Evolutionary conservation across 345 rosid genomes (phyloP), one percentile per base, ranked within the genome.

Genomic region (Barbarea vulgaris): DNA sequence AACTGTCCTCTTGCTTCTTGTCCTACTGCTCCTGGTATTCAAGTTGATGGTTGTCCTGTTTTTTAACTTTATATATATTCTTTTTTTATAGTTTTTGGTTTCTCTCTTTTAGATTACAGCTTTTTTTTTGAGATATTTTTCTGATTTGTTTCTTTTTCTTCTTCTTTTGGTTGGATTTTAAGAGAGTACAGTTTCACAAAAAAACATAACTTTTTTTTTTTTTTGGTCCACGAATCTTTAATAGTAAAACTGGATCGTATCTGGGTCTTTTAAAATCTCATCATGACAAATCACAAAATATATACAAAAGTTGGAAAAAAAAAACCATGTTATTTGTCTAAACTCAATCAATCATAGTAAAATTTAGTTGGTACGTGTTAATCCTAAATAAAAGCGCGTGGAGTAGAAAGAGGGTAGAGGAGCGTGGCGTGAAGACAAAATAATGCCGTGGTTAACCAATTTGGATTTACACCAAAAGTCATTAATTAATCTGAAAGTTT

Each of bases 21-120:
- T 81, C 87, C 89, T 53, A 85, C 91, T 47, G 84, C 85, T 62
- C 76, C 82, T 69, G 89, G 85, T 0, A n/a, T 85, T 28, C 50
- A 59, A 7, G 81, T 68, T 70, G 76, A 85, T 30, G 91, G 83
- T 1, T 84, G 89, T 76, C 91, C 91, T 41, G 77, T 70, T 17
- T 68, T 77, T 51, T 85, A 74, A 22, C 9, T 59, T 34, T 61
- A 19, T 6, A 2, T n/a, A n/a, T n/a, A 5, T 13, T 27, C 36
- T 6, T 24, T 24, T 36, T 30, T 30, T 12, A 1, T 18, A 19
- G 12, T 13, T 19, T 10, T 30, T 36, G 9, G 1, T 59, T 6
- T 5, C 6, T 61, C 4, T 21, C 5, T 4, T 33, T 42, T 33
- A 0, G 33, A 9, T 42, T 57, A 19, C 1, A 25, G 18, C 6